Conservation (phyloP, 768 basidiomycete species). For the Lactifluus pinguis region DNA sequence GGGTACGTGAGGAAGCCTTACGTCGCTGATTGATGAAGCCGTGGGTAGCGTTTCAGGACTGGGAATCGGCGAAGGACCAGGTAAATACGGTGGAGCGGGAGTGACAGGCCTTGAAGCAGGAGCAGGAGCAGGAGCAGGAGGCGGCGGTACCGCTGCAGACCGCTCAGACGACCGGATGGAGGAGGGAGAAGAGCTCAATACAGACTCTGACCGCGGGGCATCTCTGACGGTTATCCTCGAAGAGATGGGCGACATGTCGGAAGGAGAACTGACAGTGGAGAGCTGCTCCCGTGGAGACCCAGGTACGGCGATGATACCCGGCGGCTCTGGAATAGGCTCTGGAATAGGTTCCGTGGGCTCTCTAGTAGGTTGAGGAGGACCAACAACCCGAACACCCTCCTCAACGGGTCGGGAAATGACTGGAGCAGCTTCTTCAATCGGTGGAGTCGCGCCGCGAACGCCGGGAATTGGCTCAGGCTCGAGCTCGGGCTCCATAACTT, state of each 20-base stretch:
- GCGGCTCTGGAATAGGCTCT: not conserved
- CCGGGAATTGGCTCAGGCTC: conserved; percentile 27
- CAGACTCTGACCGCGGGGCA: not conserved
- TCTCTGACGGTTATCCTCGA: not conserved
- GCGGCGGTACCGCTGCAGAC: not conserved
- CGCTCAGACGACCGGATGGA: not conserved
- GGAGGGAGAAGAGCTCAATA: conserved; percentile 10
- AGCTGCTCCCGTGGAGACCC: not conserved
- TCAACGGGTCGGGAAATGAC: not conserved
- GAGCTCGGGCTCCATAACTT: not conserved
- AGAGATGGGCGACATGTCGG: not conserved
- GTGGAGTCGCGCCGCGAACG: conserved; percentile 18
- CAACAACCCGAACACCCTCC: not conserved
- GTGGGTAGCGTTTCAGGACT: conserved; percentile 19
- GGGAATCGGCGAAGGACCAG: conserved; percentile 23
- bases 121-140: not conserved
- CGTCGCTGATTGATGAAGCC: conserved; percentile 14
- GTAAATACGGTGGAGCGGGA: conserved; percentile 7
- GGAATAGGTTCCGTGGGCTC: not conserved
- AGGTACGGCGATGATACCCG: not conserved
- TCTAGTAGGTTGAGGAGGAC: not conserved
- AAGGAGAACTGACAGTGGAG: not conserved
- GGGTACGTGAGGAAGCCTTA: not conserved
- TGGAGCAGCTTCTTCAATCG: not conserved
- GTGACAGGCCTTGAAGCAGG: conserved; percentile 1